Base-by-base conservation (phyloP, 345 rosid genomes). In the Brassica cretica region DNA sequence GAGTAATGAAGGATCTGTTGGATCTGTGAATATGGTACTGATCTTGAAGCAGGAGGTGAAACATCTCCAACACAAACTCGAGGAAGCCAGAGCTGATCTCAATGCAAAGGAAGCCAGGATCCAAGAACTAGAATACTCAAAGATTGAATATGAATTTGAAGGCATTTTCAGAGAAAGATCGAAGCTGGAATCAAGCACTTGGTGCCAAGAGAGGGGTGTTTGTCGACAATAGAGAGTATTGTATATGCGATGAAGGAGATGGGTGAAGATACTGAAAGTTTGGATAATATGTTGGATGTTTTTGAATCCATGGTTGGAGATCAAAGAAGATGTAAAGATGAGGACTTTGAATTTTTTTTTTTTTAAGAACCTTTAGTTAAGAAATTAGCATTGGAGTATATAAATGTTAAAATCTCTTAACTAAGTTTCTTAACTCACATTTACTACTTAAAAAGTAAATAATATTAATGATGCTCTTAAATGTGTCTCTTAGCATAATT, bases 151-250 rank as follows among this genome's bases (percentile, higher is more conserved):
- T 1, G 91, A 91, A 80, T 77, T 89, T 6, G 98, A 92, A 82
- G 76, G 76, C 61, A 79, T 91, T 61, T 90, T 89, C 74, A 66
- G 85, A 86, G 86, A 80, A 89, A 82, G 87, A 83, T 95, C 0
- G 94, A 91, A 84, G 87, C 88, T 41, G 98, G 92, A 84, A 80
- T 95, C n/a, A 85, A 83, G 81, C 86, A 82, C 84, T 73, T 91
- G 74, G 77, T 86, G 53, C 77, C 98, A 1, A 89, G 84, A 76
- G 87, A 76, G 6, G 97, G 96, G 10, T 92, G 78, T 78, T 79
- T 94, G 78, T 94, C 97, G 18, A 89, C 94, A 30, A 82, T 94
- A 6, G 93, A 94, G 82, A 94, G 98, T 83, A 87, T 82, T n/a
- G 90, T 90, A 9, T 76, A 91, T 75, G 78, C 85, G 0, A 70